phyloP scores from a whole-genome alignment of 2,329 filamentous ascomycete genomes.

The Hymenoscyphus linearis region DNA sequence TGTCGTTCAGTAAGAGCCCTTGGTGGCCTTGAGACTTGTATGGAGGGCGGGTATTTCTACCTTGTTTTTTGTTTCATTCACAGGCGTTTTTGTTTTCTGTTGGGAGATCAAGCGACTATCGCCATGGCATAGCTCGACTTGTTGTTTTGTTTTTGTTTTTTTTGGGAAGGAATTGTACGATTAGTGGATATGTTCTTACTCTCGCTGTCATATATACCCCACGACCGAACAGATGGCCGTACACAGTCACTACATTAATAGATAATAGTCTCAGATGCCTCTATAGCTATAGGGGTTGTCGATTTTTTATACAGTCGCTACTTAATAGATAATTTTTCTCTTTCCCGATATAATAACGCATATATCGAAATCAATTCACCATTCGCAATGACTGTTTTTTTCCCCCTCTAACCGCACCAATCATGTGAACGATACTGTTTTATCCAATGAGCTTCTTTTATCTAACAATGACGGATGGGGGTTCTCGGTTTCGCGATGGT shows the following conservation, averaged over 20 bases:
- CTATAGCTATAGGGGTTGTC: not conserved
- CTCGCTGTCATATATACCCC: conserved; percentile 24
- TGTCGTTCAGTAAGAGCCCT: conserved; percentile 13
- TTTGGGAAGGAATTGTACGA: conserved; percentile 15
- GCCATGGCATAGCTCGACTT: not conserved
- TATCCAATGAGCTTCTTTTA: too few species aligned
- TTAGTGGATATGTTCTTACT: conserved; percentile 16
- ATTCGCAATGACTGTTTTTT: too few species aligned
- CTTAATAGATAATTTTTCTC: not conserved
- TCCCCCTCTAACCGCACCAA: too few species aligned
- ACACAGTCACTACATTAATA: conserved; percentile 18
- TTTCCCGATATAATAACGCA: too few species aligned
- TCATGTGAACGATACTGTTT: too few species aligned
- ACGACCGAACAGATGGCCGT: conserved; percentile 15
- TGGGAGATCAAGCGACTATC: not conserved
- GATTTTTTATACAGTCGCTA: not conserved
- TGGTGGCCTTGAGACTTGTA: not conserved
- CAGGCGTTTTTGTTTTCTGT: conserved; percentile 8
- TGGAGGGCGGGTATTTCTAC: conserved; percentile 3
- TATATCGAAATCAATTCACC: too few species aligned
- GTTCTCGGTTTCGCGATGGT: too few species aligned
- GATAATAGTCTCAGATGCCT: too few species aligned
- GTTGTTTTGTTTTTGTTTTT: conserved; percentile 1
- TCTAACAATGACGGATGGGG: too few species aligned
- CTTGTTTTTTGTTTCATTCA: conserved; percentile 6